Conservation (phyloP, 2,329 filamentous ascomycete species). For the Sporothrix pallida region DNA sequence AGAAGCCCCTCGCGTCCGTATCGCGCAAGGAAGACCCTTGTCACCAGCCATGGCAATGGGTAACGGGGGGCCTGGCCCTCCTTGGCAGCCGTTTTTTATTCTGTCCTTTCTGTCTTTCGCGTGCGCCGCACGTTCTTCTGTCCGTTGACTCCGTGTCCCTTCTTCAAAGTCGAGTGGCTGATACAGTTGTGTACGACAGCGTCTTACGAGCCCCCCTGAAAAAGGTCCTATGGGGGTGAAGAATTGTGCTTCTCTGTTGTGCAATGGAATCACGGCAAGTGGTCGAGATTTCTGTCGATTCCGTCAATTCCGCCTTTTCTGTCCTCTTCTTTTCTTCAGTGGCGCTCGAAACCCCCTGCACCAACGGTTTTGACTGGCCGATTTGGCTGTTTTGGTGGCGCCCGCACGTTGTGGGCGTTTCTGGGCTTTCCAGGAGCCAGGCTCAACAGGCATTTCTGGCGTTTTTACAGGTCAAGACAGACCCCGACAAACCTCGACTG, state of each 20-base stretch:
- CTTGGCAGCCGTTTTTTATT: constrained; percentile 5
- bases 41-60: neutral
- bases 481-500: no score
- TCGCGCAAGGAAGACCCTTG: constrained; percentile 1
- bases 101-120: neutral
- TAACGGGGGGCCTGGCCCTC: neutral
- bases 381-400: neutral
- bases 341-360: neutral
- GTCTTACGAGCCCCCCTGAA: neutral
- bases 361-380: no score
- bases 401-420: neutral
- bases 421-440: neutral
- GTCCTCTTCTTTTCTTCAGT: neutral
- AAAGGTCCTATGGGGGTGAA: neutral
- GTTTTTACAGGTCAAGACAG: no score
- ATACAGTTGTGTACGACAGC: constrained; percentile 10
- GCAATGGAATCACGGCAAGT: neutral
- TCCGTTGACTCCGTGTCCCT: neutral
- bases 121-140: neutral
- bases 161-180: constrained; percentile 2
- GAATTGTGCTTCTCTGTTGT: neutral
- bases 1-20: neutral
- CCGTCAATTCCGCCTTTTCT: neutral
- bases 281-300: neutral
- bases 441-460: no score